Evolutionary conservation across 768 basidiomycete species (phyloP), one percentile per base, ranked within the genome.

Genomic region (Cubamyces sp.): DNA sequence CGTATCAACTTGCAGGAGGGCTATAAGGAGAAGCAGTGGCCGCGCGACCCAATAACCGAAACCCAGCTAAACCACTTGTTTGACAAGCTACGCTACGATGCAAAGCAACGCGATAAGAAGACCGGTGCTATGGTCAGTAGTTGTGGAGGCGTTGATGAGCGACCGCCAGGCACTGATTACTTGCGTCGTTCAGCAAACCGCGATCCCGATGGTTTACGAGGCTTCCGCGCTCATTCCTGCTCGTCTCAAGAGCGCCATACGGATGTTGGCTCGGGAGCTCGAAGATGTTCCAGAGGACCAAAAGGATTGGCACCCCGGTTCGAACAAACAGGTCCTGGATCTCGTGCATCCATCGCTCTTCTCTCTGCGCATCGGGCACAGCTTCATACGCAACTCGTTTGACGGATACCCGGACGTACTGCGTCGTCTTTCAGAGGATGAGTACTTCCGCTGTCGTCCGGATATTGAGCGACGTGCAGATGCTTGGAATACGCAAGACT

Each of bases 241-340:
- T 0, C 12, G 16, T 6, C n/a, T 59, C n/a, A 59, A 59, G 46
- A 15, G 12, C 2, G 15, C 39, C 12, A 28, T 59, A 5, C 15
- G n/a, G n/a, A 7, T 5, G 3, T 19, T 51, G 9, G 52, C 57
- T 3, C n/a, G 25, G 23, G 14, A 19, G 6, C 76, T 81, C 34
- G 78, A 82, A 62, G 64, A 73, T 46, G 71, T 78, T 5, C 74
- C 77, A 0, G 76, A 74, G 5, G 68, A 69, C 0, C 26, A 71
- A 53, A 76, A 74, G 42, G 81, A 82, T 65, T 82, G 81, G 81
- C 81, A 82, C 63, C 81, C 81, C 5, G 72, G 74, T 2, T 78
- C 79, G 1, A 71, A 81, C 62, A 68, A 73, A 4, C 76, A 76
- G 50, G 81, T 82, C 0, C 75, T 79, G 40, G 79, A 82, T 57